Evolutionary conservation across 805 yeast genomes (phyloP).

Genomic region (Hanseniaspora hatyaiensis): DNA sequence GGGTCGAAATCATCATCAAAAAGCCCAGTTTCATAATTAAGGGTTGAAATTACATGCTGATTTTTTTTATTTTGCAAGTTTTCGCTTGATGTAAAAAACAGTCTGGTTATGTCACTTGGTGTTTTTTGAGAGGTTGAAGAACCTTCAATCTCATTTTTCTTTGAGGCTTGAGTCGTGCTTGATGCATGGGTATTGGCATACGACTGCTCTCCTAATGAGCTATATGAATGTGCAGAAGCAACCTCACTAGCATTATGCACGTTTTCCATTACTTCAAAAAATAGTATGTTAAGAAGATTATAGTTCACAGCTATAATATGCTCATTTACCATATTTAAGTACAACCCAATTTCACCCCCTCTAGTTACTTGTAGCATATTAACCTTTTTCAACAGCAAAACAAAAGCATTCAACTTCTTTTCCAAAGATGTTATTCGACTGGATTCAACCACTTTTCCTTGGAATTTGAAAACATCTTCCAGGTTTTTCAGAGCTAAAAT

Average conservation of each 20-base stretch:
- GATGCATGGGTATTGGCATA: background rate
- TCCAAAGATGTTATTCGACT: background rate
- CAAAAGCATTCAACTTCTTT: background rate
- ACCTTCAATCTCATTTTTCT: background rate
- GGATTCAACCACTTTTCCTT: background rate
- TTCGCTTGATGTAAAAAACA: background rate
- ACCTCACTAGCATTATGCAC: background rate
- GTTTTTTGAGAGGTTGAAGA: background rate
- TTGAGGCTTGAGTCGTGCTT: background rate
- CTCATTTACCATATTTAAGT: background rate
- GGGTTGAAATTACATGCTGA: no score
- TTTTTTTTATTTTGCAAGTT: background rate
- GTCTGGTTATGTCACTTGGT: background rate
- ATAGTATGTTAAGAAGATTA: no score
- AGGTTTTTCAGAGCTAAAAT: conserved; percentile 1
- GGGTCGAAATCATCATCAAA: no score
- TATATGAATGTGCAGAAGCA: background rate
- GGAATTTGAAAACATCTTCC: background rate
- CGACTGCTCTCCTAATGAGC: no score
- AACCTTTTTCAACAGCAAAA: background rate
- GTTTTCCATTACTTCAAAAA: background rate
- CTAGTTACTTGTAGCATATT: background rate
- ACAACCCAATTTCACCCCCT: background rate
- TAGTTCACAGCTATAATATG: background rate
- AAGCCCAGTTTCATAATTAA: no score